phyloP scores from a whole-genome alignment of 768 basidiomycete species.

The Filobasidium wieringae region DNA sequence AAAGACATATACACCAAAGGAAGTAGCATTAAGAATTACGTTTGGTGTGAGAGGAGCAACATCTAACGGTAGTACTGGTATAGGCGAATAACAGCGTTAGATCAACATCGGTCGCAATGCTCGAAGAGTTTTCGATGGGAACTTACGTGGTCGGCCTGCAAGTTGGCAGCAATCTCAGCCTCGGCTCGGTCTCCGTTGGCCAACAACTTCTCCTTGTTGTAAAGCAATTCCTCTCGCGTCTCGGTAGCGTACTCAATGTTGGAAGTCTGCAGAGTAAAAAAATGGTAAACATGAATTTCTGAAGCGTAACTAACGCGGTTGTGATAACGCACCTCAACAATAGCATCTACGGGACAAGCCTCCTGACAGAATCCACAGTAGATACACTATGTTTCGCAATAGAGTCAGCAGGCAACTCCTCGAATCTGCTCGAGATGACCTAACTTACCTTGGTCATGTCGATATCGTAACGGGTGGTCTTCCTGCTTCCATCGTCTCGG shows the following conservation, averaged over 20 bases:
- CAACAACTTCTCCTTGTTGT: slow-evolving; percentile 98
- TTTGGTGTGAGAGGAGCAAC: not conserved
- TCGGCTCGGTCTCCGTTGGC: slow-evolving; percentile 93
- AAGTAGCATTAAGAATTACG: not conserved
- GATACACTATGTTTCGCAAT: slow-evolving; percentile 55
- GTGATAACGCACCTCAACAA: slow-evolving; percentile 70
- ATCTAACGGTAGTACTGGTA: slow-evolving; percentile 12
- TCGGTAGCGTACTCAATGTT: slow-evolving; percentile 97
- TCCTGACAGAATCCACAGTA: slow-evolving; percentile 99
- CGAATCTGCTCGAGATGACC: not conserved
- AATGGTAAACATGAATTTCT: not conserved
- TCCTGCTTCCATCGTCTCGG: slow-evolving; percentile 82
- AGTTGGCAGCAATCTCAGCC: slow-evolving; percentile 91
- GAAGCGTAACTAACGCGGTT: not conserved
- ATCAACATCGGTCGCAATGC: not conserved
- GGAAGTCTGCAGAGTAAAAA: slow-evolving; percentile 45
- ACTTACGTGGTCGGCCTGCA: slow-evolving; percentile 41
- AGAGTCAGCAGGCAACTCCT: not conserved
- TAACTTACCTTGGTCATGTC: slow-evolving; percentile 73
- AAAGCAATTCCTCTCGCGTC: slow-evolving; percentile 92
- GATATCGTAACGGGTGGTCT: slow-evolving; percentile 98
- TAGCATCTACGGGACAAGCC: slow-evolving; percentile 97
- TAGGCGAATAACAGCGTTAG: not conserved
- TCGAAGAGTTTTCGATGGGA: not conserved
- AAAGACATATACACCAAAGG: not conserved